Conservation (phyloP, 176 grass and related monocot genomes). For the Oryza rufipogon region DNA sequence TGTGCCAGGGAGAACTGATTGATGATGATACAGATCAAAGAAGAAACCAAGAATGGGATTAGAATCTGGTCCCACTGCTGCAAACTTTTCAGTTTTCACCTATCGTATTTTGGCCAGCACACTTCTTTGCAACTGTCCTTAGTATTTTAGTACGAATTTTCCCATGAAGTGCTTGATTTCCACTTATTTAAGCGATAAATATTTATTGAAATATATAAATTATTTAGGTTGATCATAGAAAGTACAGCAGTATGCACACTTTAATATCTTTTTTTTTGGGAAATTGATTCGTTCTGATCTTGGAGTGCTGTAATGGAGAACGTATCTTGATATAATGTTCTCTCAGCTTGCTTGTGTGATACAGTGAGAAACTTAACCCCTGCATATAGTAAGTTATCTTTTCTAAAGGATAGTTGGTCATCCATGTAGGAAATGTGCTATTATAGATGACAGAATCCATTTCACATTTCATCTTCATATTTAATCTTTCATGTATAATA, state of each 20-base stretch:
- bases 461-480: background rate
- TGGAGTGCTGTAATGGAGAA: background rate
- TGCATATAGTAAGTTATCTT: slow-evolving; percentile 8
- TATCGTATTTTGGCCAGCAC: background rate
- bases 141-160: background rate
- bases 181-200: background rate
- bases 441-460: background rate
- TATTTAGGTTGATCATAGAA: background rate
- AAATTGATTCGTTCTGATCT: background rate
- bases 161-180: background rate
- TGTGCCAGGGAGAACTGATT: background rate
- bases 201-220: background rate
- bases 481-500: background rate
- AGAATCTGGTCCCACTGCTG: background rate
- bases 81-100: background rate
- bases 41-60: background rate
- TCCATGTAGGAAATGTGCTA: slow-evolving; percentile 12
- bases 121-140: background rate
- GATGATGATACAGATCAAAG: background rate
- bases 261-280: background rate
- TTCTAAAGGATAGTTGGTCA: background rate
- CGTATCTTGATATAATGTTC: background rate
- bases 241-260: background rate
- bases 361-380: background rate
- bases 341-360: background rate